Evolutionary conservation across 2,329 filamentous ascomycete genomes (phyloP), one percentile per base, ranked within the genome.

Genomic region (Neocatenulostroma microsporum): DNA sequence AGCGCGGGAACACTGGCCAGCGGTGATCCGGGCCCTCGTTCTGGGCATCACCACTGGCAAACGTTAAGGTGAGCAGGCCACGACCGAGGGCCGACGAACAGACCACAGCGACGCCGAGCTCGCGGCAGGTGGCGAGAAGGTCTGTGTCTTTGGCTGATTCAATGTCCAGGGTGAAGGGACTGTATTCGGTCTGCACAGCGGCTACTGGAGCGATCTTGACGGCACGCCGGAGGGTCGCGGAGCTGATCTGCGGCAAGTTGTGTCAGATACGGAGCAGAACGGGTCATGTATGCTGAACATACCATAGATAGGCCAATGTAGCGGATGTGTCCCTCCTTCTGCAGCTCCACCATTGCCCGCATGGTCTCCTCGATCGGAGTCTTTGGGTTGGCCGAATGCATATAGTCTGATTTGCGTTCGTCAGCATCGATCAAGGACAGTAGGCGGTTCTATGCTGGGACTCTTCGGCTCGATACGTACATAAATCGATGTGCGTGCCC

Each of bases 401-500:
- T n/a, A 25, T 50, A 50, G 31, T 46, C 26, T 28, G 28, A 33
- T n/a, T n/a, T n/a, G n/a, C n/a, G n/a, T n/a, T n/a, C n/a, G n/a
- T n/a, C n/a, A n/a, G n/a, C n/a, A n/a, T n/a, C n/a, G n/a, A n/a
- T n/a, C n/a, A n/a, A n/a, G n/a, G n/a, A n/a, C n/a, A n/a, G n/a
- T n/a, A n/a, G n/a, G n/a, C n/a, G 23, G 23, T 9, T 25, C 9
- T 25, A 25, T 8, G 23, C 23, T 9, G 8, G 8, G n/a, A 25
- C n/a, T 25, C 23, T 25, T 25, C 23, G n/a, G n/a, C 18, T 24
- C 19, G 12, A 18, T 18, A 72, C 26, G n/a, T 13, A 28, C 26
- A 68, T 17, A 79, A 61, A 47, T 79, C 76, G 39, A 79, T 68
- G 34, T 68, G 67, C 0, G 71, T 64, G 0, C 69, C 67, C 2